A percentile compares a stretch with the other conserved stretches of the same genome.
phyloP scores from a whole-genome alignment of 2,329 filamentous ascomycete species.

The Microdochium bolleyi region DNA sequence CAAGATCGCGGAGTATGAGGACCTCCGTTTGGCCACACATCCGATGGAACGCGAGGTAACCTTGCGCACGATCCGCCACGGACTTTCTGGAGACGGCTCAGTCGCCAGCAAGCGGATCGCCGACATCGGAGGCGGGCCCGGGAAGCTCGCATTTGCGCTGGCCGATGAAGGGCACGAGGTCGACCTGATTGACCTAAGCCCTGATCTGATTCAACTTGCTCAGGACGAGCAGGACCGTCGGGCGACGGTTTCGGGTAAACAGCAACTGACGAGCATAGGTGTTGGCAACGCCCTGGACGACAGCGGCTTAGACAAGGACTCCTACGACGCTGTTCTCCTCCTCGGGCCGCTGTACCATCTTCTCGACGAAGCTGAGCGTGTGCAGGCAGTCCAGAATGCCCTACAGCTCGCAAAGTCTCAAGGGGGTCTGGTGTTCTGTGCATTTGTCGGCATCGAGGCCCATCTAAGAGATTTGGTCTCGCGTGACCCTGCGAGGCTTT shows the following conservation, averaged over 20 bases:
- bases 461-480: background rate
- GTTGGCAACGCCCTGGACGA: background rate
- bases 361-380: background rate
- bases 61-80: constrained; percentile 4
- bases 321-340: constrained; percentile 4
- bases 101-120: background rate
- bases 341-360: background rate
- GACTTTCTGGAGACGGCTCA: background rate
- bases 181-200: constrained; percentile 8
- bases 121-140: constrained; percentile 8
- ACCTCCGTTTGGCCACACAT: constrained; percentile 4
- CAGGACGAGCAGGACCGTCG: background rate
- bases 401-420: background rate
- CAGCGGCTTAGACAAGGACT: background rate
- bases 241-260: no score
- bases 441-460: background rate
- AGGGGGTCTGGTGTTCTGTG: background rate
- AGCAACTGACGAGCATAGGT: background rate
- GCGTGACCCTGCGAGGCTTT: background rate
- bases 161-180: constrained; percentile 7
- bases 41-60: constrained; percentile 9
- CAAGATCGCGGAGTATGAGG: constrained; percentile 4
- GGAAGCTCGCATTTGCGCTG: constrained; percentile 6
- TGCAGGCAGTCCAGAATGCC: background rate
- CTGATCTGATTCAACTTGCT: constrained; percentile 1